Base-by-base conservation (phyloP, 257 asterid genomes). In the Ballota nigra region DNA sequence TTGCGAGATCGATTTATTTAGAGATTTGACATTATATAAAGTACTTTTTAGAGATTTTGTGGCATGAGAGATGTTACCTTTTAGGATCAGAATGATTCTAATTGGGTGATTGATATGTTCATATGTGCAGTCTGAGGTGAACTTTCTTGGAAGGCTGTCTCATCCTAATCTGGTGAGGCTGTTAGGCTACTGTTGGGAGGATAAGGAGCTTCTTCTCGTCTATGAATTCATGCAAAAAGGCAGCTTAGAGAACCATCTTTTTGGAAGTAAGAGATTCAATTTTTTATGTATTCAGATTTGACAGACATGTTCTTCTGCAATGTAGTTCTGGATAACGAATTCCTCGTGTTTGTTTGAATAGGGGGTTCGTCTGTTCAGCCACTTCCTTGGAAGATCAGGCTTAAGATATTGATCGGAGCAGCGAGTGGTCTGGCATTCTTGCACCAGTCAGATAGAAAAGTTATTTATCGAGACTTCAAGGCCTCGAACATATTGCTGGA, bases 141-240 rank as follows among this genome's bases (percentile, higher is more conserved):
- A 90, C 77, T 88, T 92, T 79, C 94, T 92, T 20, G 98, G 97
- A 56, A 86, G 83, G 52, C 88, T 92, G 55, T 85, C 88, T 31
- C 98, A 92, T 71, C 97, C 95, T 0, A 87, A 90, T 78, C 90
- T 92, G 38, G 98, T 92, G 62, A 87, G 80, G 83, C 89, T 92
- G 40, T 49, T 92, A 72, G 98, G 98, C 45, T 92, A 92, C 73
- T 80, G 98, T 64, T 84, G 82, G 93, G 97, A 92, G 76, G 96
- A 83, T 6, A 78, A 55, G 24, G 98, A 92, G 83, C 79, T 92
- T 13, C 86, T 92, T 34, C 97, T 92, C 34, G 91, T 90, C 57
- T 92, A 92, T 23, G 97, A 92, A 58, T 92, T 86, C 80, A 88
- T 92, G 96, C 90, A 84, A n/a, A 92, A 92, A 71, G 98, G 98